Base-by-base conservation (phyloP, 257 asterid genomes). In the Sherardia arvensis region DNA sequence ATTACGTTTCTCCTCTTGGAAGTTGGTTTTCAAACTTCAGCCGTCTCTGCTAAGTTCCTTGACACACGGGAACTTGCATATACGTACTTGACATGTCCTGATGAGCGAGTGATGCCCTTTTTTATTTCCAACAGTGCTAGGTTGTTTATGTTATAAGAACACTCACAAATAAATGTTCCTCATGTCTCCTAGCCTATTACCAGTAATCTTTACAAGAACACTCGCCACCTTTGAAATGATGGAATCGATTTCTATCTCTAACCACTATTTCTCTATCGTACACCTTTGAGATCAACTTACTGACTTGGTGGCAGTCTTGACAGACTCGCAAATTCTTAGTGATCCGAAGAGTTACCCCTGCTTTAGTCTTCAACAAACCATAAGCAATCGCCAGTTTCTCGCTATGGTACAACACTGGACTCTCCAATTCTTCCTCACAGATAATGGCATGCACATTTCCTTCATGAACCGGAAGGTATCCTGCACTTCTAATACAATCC, bases 191-290 rank as follows among this genome's bases (percentile, higher is more conserved):
- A 33, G 33, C 7, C 55, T 3, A 18, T 43, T 66, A 90, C 96
- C 96, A 90, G 73, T 79, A 87, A 72, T 84, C 95, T 7, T 85
- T 85, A 59, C 96, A 91, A 1, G 95, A 87, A 64, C 97, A 87
- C 11, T 61, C 76, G 20, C 95, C 97, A 22, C 74, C 81, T 74
- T 68, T 81, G 66, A 91, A 91, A 68, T 80, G 91, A 69, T 87
- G 97, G 69, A 87, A 87, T 69, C 94, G 68, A 58, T 81, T 84
- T 79, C 96, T 70, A 58, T 91, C 96, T 70, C 95, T 77, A 34
- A 91, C 87, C 12, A 88, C 77, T 34, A 88, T 91, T 30, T 91
- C 95, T 40, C 88, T 80, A 61, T 75, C 66, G 68, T 82, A 91
- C 18, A 75, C 85, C 60, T 72, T 78, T 0, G 91, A 87, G 29